Evolutionary conservation across 139 green algal genomes (phyloP).

Genomic region (Chlamydomonas schloesseri): DNA sequence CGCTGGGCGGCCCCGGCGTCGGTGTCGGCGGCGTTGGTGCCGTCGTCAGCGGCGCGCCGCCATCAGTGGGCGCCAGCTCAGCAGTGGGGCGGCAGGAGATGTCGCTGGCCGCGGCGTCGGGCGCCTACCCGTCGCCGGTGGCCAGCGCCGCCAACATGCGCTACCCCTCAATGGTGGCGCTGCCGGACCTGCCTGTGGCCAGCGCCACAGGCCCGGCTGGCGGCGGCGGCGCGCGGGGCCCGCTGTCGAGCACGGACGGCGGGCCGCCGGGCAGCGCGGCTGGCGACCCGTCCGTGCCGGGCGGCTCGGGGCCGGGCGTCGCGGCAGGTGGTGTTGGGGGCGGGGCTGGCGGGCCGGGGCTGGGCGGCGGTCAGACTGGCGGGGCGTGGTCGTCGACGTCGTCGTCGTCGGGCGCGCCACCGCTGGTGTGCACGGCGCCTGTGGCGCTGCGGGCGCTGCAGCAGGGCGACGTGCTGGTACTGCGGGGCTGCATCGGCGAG

Average conservation of each 20-base stretch:
- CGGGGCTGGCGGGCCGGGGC: background rate
- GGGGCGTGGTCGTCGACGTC: background rate
- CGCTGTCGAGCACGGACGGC: background rate
- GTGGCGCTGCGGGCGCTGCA: slow-evolving; percentile 11
- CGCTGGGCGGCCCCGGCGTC: too few species aligned
- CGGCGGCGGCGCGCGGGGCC: background rate
- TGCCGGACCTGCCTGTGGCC: background rate
- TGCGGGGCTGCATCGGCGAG: slow-evolving; percentile 9
- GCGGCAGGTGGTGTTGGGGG: background rate
- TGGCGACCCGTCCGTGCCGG: background rate
- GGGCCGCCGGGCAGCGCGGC: too few species aligned
- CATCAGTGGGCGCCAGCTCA: background rate
- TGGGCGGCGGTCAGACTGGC: background rate
- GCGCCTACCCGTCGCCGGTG: slow-evolving; percentile 13
- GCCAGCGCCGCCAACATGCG: slow-evolving; percentile 7
- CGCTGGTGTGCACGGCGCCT: background rate
- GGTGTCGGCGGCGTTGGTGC: background rate
- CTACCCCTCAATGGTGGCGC: background rate
- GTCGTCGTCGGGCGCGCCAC: background rate
- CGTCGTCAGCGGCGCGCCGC: background rate
- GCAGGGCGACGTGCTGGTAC: slow-evolving; percentile 25
- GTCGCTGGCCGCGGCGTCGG: background rate
- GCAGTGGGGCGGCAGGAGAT: background rate
- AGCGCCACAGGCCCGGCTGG: background rate
- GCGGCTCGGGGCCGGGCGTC: background rate